Percentiles rank a stretch among this genome's conserved stretches.
Evolutionary conservation across 495 filamentous ascomycete species (phyloP).

Genomic region (Aspergillus bridgeri): DNA sequence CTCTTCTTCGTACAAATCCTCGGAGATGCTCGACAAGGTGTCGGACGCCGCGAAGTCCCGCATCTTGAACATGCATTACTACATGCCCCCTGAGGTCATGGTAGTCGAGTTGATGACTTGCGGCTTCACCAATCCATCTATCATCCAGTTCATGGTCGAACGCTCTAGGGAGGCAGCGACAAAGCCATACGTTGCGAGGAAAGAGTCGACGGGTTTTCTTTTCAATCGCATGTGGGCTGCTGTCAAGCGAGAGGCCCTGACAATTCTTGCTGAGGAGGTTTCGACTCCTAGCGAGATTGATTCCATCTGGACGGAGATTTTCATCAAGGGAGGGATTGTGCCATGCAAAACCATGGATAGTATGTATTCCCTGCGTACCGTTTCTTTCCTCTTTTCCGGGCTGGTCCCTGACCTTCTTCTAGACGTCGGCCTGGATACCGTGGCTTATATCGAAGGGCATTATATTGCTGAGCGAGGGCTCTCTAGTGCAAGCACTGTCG

Average conservation of each 20-base stretch:
- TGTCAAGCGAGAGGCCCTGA: slow-evolving; percentile 46
- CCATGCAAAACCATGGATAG: slow-evolving; percentile 35
- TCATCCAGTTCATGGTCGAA: slow-evolving; percentile 40
- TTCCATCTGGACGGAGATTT: slow-evolving; percentile 39
- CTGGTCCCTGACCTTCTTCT: slow-evolving; percentile 3
- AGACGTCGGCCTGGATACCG: slow-evolving; percentile 52
- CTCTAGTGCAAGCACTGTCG: slow-evolving; percentile 28
- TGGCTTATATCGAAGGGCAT: slow-evolving; percentile 41
- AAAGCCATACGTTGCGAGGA: slow-evolving; percentile 39
- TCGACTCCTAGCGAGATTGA: slow-evolving; percentile 40
- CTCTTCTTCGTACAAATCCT: slow-evolving; percentile 45
- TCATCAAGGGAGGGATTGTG: slow-evolving; percentile 19
- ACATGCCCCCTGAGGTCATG: slow-evolving; percentile 42
- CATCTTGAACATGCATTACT: slow-evolving; percentile 45
- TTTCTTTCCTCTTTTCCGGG: not conserved
- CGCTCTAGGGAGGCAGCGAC: slow-evolving; percentile 37
- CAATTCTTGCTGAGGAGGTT: slow-evolving; percentile 44
- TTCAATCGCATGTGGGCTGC: slow-evolving; percentile 52
- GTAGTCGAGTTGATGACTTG: slow-evolving; percentile 51
- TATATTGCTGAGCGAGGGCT: slow-evolving; percentile 46
- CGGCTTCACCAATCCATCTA: slow-evolving; percentile 35
- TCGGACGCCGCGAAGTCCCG: slow-evolving; percentile 25
- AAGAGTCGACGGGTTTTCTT: slow-evolving; percentile 50
- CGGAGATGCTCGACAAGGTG: slow-evolving; percentile 45
- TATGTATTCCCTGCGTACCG: slow-evolving; percentile 19